Base-by-base conservation (phyloP, 257 asterid genomes). In the Ilex aquifolium region DNA sequence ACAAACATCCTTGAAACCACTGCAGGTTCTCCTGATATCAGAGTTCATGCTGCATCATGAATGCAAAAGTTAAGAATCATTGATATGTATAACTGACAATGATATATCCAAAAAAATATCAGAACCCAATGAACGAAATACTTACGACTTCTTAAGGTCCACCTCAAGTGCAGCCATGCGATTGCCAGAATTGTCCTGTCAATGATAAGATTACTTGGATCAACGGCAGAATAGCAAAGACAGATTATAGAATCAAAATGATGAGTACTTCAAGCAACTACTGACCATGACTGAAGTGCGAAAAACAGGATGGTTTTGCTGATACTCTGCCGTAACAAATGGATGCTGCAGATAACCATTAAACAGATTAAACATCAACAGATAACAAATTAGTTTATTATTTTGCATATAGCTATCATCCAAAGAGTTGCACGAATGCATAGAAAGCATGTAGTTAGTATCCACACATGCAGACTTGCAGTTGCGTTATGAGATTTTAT, bases 251-350 rank as follows among this genome's bases (percentile, higher is more conserved):
- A 17, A 14, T 7, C 2, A 53, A 14, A n/a, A 10, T 2, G 2
- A 53, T 14, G 61, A 78, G 57, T 72, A 60, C 61, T 46, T 31
- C 8, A 65, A 74, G 73, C 61, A 71, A 77, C 55, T 59, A 31
- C 96, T 79, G 39, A 89, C 95, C 88, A 74, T 31, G 53, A 73
- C 60, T 58, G 91, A 82, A 68, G 83, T 76, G 63, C 91, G 80
- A 60, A 61, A 74, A 65, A 69, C 83, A 63, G 80, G 79, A 63
- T 69, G 79, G 54, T 83, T 79, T 70, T 88, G 93, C 76, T 74
- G 87, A 67, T 76, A 64, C 59, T 82, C 85, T 57, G 90, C 90
- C 53, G 97, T 93, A 64, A 93, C 97, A 78, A 93, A 90, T 63
- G 96, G 96, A 82, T 90, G 97, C 96, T 90, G 96, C 69, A 68